Base-by-base conservation (phyloP, 2,329 filamentous ascomycete genomes). In the Monosporascus sp. region DNA sequence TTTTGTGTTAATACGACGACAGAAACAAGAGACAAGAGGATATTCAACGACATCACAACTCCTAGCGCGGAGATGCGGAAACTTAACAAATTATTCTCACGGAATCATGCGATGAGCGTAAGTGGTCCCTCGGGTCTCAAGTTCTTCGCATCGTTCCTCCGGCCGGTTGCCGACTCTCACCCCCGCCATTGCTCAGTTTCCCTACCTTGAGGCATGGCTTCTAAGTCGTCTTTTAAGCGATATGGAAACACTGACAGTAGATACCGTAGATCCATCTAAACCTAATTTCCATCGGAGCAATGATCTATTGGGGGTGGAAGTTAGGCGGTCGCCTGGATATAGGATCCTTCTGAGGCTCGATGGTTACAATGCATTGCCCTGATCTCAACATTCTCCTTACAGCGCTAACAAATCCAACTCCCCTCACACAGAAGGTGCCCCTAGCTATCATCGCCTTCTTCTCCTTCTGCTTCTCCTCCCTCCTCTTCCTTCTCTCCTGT, bases 41-140 rank as follows among this genome's bases (percentile, higher is more conserved):
- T 55, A 6, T 46, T 52, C 2, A 51, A 15, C 18, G 47, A 39
- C 1, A 24, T 49, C 6, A 39, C 51, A 27, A 50, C 61, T 20
- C 38, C 38, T 0, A 65, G 59, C 31, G 54, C 55, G 0, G 64
- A 67, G 38, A 66, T 65, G 63, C 58, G 59, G 24, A 54, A 50
- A 3, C 49, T 66, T 1, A 70, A 67, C 17, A 69, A 57, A 53
- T 55, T 53, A 1, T 75, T 75, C 35, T 65, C 60, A 0, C 62
- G 59, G 1, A 65, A 63, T 6, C 72, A 75, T 51, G 71, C 72
- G 20, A 75, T 73, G 69, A 70, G 68, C 50, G 43, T 46, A 46
- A 46, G 43, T 24, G 25, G 24, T 24, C 7, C 22, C 43, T 25
- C 2, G 7, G 6, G 22, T 31, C 22, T 31, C 6, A 3, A 43